Evolutionary conservation across 2,329 filamentous ascomycete genomes (phyloP).

Genomic region (Leptographium flavum): DNA sequence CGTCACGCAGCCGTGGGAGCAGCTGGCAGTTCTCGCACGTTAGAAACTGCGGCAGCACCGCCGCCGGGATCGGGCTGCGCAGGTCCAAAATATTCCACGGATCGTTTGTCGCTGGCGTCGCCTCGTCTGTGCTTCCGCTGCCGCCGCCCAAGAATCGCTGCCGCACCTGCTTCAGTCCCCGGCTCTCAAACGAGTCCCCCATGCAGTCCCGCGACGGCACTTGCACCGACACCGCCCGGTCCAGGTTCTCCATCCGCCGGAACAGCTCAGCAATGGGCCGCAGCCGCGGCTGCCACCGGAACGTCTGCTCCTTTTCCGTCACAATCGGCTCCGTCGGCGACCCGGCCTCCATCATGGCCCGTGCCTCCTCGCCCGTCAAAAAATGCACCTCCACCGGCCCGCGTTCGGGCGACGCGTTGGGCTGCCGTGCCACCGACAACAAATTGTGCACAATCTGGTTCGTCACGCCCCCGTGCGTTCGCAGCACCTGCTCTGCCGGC

Average conservation of each 20-base stretch:
- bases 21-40: slow-evolving; percentile 17
- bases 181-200: slow-evolving; percentile 13
- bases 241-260: slow-evolving; percentile 16
- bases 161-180: slow-evolving; percentile 11
- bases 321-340: slow-evolving; percentile 13
- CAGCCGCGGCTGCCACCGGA: slow-evolving; percentile 11
- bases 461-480: slow-evolving; percentile 10
- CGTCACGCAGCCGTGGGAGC: slow-evolving; percentile 15
- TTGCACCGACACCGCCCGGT: slow-evolving; percentile 14
- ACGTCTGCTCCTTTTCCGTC: slow-evolving; percentile 14
- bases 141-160: slow-evolving; percentile 11
- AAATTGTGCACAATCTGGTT: slow-evolving; percentile 8
- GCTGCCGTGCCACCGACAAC: slow-evolving; percentile 6
- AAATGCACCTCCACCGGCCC: slow-evolving; percentile 9
- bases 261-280: slow-evolving; percentile 16
- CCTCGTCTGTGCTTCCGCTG: not conserved
- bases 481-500: not conserved
- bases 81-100: slow-evolving; percentile 19
- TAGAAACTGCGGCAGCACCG: slow-evolving; percentile 14
- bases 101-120: slow-evolving; percentile 4
- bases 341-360: slow-evolving; percentile 7
- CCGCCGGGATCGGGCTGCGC: slow-evolving; percentile 14
- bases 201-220: slow-evolving; percentile 15
- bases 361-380: slow-evolving; percentile 10
- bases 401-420: slow-evolving; percentile 2